Evolutionary conservation across 306 rosid genomes (phyloP).

Genomic region (Abrus pulchellus): DNA sequence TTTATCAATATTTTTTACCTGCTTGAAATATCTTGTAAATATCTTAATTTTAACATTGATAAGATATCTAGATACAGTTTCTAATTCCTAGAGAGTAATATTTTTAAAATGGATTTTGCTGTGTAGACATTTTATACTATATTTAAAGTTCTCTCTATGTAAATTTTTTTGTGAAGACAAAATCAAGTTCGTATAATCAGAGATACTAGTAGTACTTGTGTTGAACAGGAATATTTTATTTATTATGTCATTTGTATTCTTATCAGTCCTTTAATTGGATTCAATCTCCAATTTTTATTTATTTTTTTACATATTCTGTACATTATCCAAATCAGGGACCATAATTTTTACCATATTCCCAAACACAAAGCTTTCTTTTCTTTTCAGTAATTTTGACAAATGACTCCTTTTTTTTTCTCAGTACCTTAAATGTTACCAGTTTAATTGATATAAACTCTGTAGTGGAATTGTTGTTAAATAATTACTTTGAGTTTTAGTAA

Average conservation of each 20-base stretch:
- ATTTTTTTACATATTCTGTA: conserved; percentile 15
- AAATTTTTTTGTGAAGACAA: background rate
- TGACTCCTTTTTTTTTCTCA: background rate
- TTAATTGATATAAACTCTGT: background rate
- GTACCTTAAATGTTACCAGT: conserved; percentile 23
- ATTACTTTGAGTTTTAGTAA: background rate
- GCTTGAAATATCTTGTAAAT: conserved; percentile 8
- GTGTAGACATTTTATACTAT: conserved; percentile 3
- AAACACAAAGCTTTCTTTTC: conserved; percentile 6
- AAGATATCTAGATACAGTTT: conserved; percentile 12
- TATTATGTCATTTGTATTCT: conserved; percentile 19
- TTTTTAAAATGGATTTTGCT: conserved; percentile 3
- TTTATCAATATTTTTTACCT: conserved; percentile 3
- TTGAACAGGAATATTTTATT: conserved; percentile 27
- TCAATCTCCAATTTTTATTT: background rate
- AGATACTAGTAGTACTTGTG: conserved; percentile 7
- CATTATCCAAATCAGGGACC: no score
- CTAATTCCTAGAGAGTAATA: background rate
- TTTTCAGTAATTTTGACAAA: conserved; percentile 1
- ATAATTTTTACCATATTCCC: no score
- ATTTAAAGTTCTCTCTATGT: background rate
- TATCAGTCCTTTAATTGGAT: conserved; percentile 27
- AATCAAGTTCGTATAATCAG: background rate
- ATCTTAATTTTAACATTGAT: conserved; percentile 20
- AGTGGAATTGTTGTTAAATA: background rate